These are phyloP conservation scores for Diplosphaera chodatii DNA, from an alignment of 139 green algal genomes.

Conservation along the genomic window DNA sequence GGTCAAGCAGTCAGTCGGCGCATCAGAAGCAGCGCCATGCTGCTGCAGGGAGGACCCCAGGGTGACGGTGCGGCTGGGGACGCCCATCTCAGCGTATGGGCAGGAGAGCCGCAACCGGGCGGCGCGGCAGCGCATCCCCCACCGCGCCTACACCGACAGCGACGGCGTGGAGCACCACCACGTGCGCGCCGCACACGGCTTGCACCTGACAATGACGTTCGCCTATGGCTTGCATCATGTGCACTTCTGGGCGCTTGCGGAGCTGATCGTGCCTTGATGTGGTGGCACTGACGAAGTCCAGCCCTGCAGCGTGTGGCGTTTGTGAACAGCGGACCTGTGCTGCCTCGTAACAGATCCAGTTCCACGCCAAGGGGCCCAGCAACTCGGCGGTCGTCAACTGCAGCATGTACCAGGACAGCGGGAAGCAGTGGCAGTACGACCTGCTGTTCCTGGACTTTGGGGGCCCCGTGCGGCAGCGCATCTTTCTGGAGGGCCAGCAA, in stretches of 20 bases:
- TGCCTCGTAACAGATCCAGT: constrained; percentile 84
- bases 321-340: too few relatives aligned
- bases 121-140: constrained; percentile 81
- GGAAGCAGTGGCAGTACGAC: constrained; percentile 66
- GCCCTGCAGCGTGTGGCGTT: too few relatives aligned
- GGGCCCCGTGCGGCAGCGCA: constrained; percentile 28
- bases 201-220: too few relatives aligned
- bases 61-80: constrained; percentile 10
- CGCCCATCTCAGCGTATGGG: constrained; percentile 62
- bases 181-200: constrained; percentile 31
- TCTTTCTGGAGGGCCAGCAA: constrained; percentile 3
- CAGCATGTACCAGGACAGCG: constrained; percentile 76
- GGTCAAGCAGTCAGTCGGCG: too few relatives aligned
- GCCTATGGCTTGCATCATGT: too few relatives aligned
- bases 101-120: constrained; percentile 71
- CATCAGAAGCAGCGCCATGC: background rate
- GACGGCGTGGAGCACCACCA: constrained; percentile 79
- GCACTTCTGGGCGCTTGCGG: too few relatives aligned
- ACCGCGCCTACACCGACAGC: constrained; percentile 79
- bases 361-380: constrained; percentile 66
- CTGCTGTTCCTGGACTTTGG: constrained; percentile 77
- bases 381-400: constrained; percentile 57
- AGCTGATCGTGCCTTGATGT: too few relatives aligned
- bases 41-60: background rate
- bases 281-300: too few relatives aligned